These are phyloP conservation scores for Kluyveromyces nonfermentans DNA, from an alignment of 805 yeast genomes.

Conservation along the genomic window DNA sequence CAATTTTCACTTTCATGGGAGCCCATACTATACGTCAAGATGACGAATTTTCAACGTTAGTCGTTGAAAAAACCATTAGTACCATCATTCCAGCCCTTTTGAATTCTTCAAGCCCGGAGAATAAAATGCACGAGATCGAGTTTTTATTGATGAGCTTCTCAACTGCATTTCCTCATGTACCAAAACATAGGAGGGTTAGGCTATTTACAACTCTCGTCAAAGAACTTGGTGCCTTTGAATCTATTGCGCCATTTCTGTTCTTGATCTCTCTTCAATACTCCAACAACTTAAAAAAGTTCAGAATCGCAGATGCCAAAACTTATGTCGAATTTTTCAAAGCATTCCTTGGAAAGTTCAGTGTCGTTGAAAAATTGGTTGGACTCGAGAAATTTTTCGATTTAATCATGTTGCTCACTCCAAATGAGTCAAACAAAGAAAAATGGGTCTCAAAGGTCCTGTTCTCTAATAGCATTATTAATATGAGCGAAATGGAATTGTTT, in stretches of 20 bases:
- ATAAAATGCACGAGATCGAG: slow-evolving; percentile 59
- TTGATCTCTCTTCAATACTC: slow-evolving; percentile 76
- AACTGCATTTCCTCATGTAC: slow-evolving; percentile 92
- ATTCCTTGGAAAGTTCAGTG: slow-evolving; percentile 58
- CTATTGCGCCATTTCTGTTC: slow-evolving; percentile 65
- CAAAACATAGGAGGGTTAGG: slow-evolving; percentile 89
- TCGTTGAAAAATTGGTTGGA: slow-evolving; percentile 57
- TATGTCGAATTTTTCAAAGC: slow-evolving; percentile 64
- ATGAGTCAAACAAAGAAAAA: slow-evolving; percentile 34
- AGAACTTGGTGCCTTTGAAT: slow-evolving; percentile 58
- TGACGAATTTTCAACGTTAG: slow-evolving; percentile 88
- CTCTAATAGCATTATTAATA: slow-evolving; percentile 48
- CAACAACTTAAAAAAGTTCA: slow-evolving; percentile 42
- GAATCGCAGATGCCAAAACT: slow-evolving; percentile 55
- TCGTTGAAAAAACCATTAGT: slow-evolving; percentile 82
- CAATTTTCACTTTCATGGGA: slow-evolving; percentile 99
- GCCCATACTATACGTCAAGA: slow-evolving; percentile 95
- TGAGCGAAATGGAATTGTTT: slow-evolving; percentile 39
- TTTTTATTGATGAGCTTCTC: slow-evolving; percentile 80
- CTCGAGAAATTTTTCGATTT: slow-evolving; percentile 40
- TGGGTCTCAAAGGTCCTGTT: slow-evolving; percentile 50
- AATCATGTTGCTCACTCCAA: slow-evolving; percentile 31
- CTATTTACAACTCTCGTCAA: slow-evolving; percentile 68
- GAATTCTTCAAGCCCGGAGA: slow-evolving; percentile 31
- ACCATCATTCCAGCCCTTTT: slow-evolving; percentile 88